These are phyloP conservation scores for Suillus sp. DNA, from an alignment of 768 basidiomycete genomes.

Conservation along the genomic window DNA sequence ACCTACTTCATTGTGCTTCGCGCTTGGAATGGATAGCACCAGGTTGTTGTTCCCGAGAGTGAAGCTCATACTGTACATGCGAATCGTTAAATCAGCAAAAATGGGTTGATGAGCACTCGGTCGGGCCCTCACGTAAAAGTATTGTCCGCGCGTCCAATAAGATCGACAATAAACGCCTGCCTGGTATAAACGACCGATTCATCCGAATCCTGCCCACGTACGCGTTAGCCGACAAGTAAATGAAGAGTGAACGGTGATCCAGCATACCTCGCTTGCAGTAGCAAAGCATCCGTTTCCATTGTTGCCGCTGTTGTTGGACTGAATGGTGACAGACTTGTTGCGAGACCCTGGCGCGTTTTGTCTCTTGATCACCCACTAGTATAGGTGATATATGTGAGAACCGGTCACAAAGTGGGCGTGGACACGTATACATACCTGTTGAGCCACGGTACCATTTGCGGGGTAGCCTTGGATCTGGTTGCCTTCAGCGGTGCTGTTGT, in stretches of 20 bases:
- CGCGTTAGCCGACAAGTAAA: background rate
- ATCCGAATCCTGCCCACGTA: background rate
- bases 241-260: background rate
- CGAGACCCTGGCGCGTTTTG: background rate
- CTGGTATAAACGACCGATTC: background rate
- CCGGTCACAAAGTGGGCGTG: background rate
- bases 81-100: background rate
- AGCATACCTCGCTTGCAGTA: background rate
- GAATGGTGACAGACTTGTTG: background rate
- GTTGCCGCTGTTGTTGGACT: background rate
- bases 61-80: background rate
- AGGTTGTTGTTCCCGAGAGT: background rate
- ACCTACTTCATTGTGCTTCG: background rate
- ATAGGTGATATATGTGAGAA: background rate
- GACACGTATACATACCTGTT: background rate
- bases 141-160: background rate
- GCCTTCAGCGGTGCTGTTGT: background rate
- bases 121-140: background rate
- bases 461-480: background rate
- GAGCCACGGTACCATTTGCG: background rate
- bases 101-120: background rate
- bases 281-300: conserved; percentile 1
- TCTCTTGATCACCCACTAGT: background rate
- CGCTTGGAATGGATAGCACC: background rate
- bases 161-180: background rate